Evolutionary conservation across 2,329 filamentous ascomycete genomes (phyloP).

Genomic region (Colletotrichum godetiae): DNA sequence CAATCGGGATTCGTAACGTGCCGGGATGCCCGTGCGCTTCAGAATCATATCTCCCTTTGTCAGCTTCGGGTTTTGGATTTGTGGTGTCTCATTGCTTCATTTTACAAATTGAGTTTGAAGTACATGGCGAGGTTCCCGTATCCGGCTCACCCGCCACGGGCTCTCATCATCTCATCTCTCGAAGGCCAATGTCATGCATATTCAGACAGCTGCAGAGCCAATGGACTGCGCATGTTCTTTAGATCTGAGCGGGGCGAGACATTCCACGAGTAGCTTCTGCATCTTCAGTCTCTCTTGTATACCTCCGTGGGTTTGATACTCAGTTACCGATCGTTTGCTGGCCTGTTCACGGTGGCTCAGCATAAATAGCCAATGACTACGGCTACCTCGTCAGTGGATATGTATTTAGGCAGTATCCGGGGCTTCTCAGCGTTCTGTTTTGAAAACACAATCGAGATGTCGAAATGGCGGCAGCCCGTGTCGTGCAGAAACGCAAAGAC

Average conservation of each 20-base stretch:
- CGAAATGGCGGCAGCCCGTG: not conserved
- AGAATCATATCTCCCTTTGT: not conserved
- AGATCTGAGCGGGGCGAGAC: not conserved
- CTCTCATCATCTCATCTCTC: conserved; percentile 6
- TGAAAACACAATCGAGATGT: no score
- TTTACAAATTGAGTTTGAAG: not conserved
- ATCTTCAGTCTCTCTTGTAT: no score
- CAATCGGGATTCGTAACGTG: not conserved
- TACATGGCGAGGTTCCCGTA: not conserved
- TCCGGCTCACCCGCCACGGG: not conserved
- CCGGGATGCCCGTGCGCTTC: not conserved
- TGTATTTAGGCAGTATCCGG: no score
- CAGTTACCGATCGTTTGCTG: no score
- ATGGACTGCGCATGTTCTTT: not conserved
- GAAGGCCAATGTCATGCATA: not conserved
- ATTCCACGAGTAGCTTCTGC: not conserved
- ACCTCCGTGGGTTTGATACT: no score
- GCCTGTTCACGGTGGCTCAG: not conserved
- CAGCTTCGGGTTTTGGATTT: not conserved
- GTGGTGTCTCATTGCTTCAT: not conserved
- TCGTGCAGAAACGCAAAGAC: not conserved
- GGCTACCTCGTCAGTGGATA: no score
- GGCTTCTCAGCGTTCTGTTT: no score
- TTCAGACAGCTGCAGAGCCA: not conserved
- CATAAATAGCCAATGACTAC: not conserved